phyloP scores from a whole-genome alignment of 192 early-diverging fungal genomes.

The Linnemannia elongata region DNA sequence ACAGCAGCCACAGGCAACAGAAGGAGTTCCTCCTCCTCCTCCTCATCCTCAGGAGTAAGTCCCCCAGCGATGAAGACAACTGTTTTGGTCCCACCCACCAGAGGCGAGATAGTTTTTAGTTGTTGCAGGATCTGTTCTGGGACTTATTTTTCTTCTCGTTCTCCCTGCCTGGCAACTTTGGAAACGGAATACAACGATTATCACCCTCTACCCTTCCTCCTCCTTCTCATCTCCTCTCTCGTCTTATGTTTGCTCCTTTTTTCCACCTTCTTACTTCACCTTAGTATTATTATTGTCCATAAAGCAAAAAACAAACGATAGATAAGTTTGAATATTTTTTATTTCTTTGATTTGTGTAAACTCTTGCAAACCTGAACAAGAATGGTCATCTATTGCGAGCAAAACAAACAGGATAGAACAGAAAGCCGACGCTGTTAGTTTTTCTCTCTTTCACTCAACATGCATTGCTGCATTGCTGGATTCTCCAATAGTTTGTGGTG shows the following conservation, averaged over 20 bases:
- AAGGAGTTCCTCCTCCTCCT: not conserved
- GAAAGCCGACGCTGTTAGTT: not conserved
- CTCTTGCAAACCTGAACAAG: not conserved
- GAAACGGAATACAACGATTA: not conserved
- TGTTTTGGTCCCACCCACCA: not conserved
- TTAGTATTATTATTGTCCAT: not conserved
- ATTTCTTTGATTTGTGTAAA: not conserved
- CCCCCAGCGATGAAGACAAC: constrained; percentile 25
- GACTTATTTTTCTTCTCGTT: not conserved
- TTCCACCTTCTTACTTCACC: not conserved
- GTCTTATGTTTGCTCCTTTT: not conserved
- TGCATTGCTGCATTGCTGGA: not conserved
- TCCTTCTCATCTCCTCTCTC: not conserved
- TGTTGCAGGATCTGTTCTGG: not conserved
- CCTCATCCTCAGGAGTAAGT: constrained; percentile 19
- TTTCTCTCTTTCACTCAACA: not conserved
- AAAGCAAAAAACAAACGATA: not conserved
- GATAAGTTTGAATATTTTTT: constrained; percentile 7
- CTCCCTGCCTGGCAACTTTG: not conserved
- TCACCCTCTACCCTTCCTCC: not conserved
- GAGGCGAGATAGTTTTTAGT: not conserved
- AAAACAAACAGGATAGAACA: not conserved
- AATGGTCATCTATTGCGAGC: not conserved
- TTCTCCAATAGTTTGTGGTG: not conserved
- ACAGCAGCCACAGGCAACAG: constrained; percentile 8